phyloP scores from a whole-genome alignment of 176 grass and related monocot species.

The Chloris gayana region DNA sequence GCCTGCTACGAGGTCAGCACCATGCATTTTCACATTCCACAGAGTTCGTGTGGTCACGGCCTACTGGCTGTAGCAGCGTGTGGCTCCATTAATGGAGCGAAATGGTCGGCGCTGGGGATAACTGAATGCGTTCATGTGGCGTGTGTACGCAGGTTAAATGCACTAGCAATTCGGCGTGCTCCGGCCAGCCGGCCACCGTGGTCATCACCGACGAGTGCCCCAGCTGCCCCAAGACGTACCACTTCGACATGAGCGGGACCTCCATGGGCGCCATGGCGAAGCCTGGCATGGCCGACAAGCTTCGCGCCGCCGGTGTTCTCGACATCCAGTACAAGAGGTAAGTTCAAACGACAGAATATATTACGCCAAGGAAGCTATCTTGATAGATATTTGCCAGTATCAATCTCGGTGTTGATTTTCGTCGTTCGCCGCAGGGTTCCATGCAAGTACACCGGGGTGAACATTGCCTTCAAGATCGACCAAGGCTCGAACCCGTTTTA shows the following conservation, averaged over 20 bases:
- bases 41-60: slow-evolving; percentile 31
- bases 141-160: slow-evolving; percentile 64
- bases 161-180: slow-evolving; percentile 52
- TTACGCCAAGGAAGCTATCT: no score
- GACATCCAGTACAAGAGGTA: slow-evolving; percentile 66
- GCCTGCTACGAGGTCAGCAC: slow-evolving; percentile 79
- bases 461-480: slow-evolving; percentile 64
- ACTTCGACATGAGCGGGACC: slow-evolving; percentile 90
- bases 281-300: slow-evolving; percentile 53
- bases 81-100: slow-evolving; percentile 30
- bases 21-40: not conserved
- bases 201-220: slow-evolving; percentile 77
- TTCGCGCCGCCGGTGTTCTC: slow-evolving; percentile 66
- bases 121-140: slow-evolving; percentile 43
- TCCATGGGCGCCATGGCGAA: slow-evolving; percentile 81
- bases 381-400: no score
- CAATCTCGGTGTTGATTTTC: not conserved
- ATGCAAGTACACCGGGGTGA: slow-evolving; percentile 66
- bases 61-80: not conserved
- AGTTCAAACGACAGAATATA: no score
- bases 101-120: slow-evolving; percentile 28
- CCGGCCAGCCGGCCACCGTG: slow-evolving; percentile 69
- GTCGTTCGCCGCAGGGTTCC: slow-evolving; percentile 45
- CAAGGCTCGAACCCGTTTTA: slow-evolving; percentile 68
- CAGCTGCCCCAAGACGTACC: slow-evolving; percentile 45